Evolutionary conservation across 768 basidiomycete genomes (phyloP).

Genomic region (Xerocomus spinulosus): DNA sequence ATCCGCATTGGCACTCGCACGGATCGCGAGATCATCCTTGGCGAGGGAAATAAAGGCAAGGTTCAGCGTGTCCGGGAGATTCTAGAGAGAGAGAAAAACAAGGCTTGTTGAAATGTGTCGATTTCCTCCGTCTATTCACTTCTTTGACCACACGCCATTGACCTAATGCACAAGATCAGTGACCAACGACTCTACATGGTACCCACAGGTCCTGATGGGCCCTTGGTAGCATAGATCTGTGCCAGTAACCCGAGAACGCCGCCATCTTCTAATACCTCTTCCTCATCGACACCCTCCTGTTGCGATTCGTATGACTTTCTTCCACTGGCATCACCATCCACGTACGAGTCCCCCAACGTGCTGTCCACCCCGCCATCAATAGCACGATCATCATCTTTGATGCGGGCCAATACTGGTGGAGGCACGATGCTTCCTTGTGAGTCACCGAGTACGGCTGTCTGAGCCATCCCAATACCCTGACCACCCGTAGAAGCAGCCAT

Average conservation of each 20-base stretch:
- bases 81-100: constrained; percentile 38
- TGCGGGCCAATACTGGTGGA: constrained; percentile 13
- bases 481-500: constrained; percentile 38
- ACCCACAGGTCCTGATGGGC: constrained; percentile 40
- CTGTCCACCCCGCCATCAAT: constrained; percentile 56
- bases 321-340: constrained; percentile 54
- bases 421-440: constrained; percentile 55
- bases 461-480: constrained; percentile 49
- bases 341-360: constrained; percentile 64
- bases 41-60: constrained; percentile 75
- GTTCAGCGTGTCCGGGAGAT: constrained; percentile 79
- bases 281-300: constrained; percentile 52
- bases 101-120: not conserved
- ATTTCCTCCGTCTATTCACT: not conserved
- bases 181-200: constrained; percentile 33
- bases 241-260: constrained; percentile 83
- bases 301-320: constrained; percentile 35
- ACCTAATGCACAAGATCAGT: not conserved
- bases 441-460: constrained; percentile 71
- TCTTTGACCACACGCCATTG: not conserved
- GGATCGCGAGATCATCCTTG: constrained; percentile 57
- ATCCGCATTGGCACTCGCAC: constrained; percentile 91
- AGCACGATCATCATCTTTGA: constrained; percentile 45
- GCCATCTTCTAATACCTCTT: constrained; percentile 66
- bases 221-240: constrained; percentile 74